Base-by-base conservation (phyloP, 2,329 filamentous ascomycete genomes). In the Alternaria atra region DNA sequence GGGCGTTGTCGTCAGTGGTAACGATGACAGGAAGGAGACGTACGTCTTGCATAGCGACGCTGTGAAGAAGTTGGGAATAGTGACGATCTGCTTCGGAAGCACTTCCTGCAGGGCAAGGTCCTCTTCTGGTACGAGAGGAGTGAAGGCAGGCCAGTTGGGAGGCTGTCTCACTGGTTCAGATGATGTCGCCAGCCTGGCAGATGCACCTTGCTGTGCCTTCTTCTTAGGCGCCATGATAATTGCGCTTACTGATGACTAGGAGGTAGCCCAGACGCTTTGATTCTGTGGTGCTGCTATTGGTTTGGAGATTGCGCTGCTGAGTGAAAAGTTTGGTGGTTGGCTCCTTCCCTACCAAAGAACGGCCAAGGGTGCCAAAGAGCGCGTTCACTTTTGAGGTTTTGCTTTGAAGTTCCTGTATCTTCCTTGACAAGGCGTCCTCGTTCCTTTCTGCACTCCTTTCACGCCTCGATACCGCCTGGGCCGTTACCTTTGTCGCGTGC, bases 1-100 rank as follows among this genome's bases (percentile, higher is more conserved):
- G 0, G 92, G 92, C 0, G 92, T 97, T 1, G 92, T 96, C 44
- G 85, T 86, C 46, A 97, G 81, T 0, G 92, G 89, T 3, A 97
- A 80, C 0, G 85, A 86, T 9, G 86, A 83, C 1, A 96, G 85
- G 70, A 94, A 95, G 1, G 86, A 84, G 51, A 93, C 86, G 76
- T 94, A 96, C 58, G 85, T 87, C 68, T 89, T 89, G 82, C 92
- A 95, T 6, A 97, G 85, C 4, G 84, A 87, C 9, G 87, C 84
- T 0, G 92, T 91, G 81, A 92, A 93, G 76, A 97, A 90, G 63
- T 88, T 90, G 2, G 87, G 85, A 58, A 95, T 84, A 4, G 92
- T 85, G 50, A 93, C 81, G 52, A 97, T 91, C 73, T 93, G 93
- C 63, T 86, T 82, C 0, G 81, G 76, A n/a, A 89, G 75, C 12